These are phyloP conservation scores for Trichoderma citrinoviride DNA, from an alignment of 2,329 filamentous ascomycete species.

Conservation along the genomic window DNA sequence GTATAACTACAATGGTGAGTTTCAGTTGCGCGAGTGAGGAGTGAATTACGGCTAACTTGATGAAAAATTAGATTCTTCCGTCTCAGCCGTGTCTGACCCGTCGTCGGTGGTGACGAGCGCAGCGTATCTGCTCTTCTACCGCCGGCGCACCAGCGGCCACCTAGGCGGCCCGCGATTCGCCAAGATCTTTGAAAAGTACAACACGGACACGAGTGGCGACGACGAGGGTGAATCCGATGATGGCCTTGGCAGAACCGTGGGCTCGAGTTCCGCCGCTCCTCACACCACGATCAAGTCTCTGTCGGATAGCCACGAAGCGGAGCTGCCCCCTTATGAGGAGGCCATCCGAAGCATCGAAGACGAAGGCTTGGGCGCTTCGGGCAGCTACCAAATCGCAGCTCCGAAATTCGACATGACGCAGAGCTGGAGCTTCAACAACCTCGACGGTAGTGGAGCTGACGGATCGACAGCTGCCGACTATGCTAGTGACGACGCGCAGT, in stretches of 20 bases:
- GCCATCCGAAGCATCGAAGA: slow-evolving; percentile 45
- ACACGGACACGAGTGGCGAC: slow-evolving; percentile 49
- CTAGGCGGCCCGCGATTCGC: slow-evolving; percentile 77
- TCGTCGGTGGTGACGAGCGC: slow-evolving; percentile 66
- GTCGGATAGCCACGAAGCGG: slow-evolving; percentile 32
- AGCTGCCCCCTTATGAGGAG: slow-evolving; percentile 36
- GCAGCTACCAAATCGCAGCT: slow-evolving; percentile 33
- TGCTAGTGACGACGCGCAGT: slow-evolving; percentile 45
- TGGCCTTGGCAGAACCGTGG: slow-evolving; percentile 41
- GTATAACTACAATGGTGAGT: slow-evolving; percentile 95
- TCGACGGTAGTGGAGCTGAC: slow-evolving; percentile 35
- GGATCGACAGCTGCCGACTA: slow-evolving; percentile 38
- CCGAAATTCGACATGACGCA: slow-evolving; percentile 36
- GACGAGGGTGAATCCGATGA: slow-evolving; percentile 57
- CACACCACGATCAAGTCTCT: slow-evolving; percentile 32
- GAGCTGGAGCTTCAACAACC: slow-evolving; percentile 48
- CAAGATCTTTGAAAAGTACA: slow-evolving; percentile 64
- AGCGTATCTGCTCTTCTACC: slow-evolving; percentile 95
- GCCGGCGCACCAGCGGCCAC: slow-evolving; percentile 71
- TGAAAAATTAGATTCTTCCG: slow-evolving; percentile 65
- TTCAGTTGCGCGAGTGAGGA: background rate
- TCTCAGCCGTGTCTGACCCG: slow-evolving; percentile 59
- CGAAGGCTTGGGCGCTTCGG: slow-evolving; percentile 45
- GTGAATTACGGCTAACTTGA: slow-evolving; percentile 39
- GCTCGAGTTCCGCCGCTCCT: background rate